Evolutionary conservation across 257 asterid species (phyloP).

Genomic region (Cordia subcordata): DNA sequence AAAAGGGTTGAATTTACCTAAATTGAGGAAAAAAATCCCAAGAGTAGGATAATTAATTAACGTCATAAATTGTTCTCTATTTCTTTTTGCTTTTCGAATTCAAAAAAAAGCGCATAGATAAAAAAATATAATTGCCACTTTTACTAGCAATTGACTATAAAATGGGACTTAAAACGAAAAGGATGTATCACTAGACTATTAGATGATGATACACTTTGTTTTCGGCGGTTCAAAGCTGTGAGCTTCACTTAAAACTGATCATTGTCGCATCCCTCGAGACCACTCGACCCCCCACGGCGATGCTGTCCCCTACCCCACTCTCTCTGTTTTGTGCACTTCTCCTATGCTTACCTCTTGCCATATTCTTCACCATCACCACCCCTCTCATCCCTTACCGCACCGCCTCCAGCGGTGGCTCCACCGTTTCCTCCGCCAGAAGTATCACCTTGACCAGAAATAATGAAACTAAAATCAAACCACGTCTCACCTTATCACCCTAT

Average conservation of each 20-base stretch:
- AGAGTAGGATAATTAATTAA: too few relatives aligned
- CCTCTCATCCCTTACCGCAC: conserved; percentile 23
- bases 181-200: too few relatives aligned
- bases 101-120: too few relatives aligned
- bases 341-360: conserved; percentile 75
- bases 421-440: conserved; percentile 10
- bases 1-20: too few relatives aligned
- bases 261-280: background rate
- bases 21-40: too few relatives aligned
- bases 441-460: background rate
- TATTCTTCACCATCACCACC: conserved; percentile 51
- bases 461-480: background rate
- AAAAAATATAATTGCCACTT: too few relatives aligned
- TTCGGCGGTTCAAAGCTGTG: too few relatives aligned
- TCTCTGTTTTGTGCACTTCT: conserved; percentile 69
- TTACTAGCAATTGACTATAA: too few relatives aligned
- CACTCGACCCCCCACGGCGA: background rate
- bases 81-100: too few relatives aligned
- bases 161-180: too few relatives aligned
- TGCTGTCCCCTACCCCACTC: conserved; percentile 60
- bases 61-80: too few relatives aligned
- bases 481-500: conserved; percentile 1
- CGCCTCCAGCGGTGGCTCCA: conserved; percentile 1
- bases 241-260: background rate
- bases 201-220: too few relatives aligned